phyloP scores from a whole-genome alignment of 1,284 basidiomycete species.

The Ustilago nuda region DNA sequence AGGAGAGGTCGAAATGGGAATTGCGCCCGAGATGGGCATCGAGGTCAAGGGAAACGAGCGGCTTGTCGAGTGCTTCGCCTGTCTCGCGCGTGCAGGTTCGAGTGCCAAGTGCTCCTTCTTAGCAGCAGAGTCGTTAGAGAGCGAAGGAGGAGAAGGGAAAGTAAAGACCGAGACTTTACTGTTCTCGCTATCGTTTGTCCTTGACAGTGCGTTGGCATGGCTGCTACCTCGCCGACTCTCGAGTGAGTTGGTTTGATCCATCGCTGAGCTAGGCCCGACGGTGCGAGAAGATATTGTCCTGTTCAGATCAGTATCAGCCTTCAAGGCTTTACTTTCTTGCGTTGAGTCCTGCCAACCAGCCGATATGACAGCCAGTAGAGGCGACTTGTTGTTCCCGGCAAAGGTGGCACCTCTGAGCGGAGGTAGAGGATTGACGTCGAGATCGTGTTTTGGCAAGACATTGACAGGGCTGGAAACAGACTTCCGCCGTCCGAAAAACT shows the following conservation, averaged over 20 bases:
- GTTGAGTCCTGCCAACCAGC: constrained; percentile 13
- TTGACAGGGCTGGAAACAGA: constrained; percentile 24
- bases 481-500: constrained; percentile 40
- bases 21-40: constrained; percentile 16
- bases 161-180: constrained; percentile 23
- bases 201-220: not conserved
- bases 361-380: constrained; percentile 34
- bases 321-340: not conserved
- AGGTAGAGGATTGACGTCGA: constrained; percentile 20
- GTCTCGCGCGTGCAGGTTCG: constrained; percentile 1
- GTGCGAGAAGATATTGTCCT: constrained; percentile 16
- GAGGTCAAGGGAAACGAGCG: constrained; percentile 26
- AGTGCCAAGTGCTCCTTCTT: not conserved
- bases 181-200: constrained; percentile 14
- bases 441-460: constrained; percentile 15
- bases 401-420: constrained; percentile 12
- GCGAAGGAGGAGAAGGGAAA: constrained; percentile 25
- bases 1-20: constrained; percentile 10
- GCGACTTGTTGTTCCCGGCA: constrained; percentile 16
- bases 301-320: not conserved
- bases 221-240: not conserved
- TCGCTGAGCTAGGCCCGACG: not conserved
- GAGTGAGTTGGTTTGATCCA: not conserved
- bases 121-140: constrained; percentile 14
- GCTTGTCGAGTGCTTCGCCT: constrained; percentile 27